phyloP scores from a whole-genome alignment of 805 yeast species.

The Ogataea philodendri region DNA sequence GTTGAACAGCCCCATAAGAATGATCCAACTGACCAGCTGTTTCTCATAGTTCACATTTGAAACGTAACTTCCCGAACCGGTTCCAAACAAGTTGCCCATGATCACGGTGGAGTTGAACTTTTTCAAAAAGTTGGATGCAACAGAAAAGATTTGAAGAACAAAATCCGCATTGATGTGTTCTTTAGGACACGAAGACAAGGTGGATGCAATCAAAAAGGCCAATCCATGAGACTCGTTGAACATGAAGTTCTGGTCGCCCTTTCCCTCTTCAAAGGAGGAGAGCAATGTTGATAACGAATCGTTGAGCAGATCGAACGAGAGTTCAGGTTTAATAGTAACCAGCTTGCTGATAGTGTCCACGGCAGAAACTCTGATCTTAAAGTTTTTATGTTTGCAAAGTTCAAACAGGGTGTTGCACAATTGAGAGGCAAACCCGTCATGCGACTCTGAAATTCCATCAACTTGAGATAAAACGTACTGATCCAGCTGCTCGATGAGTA shows the following conservation, averaged over 20 bases:
- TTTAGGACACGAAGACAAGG: slow-evolving; percentile 31
- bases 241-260: slow-evolving; percentile 20
- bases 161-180: slow-evolving; percentile 34
- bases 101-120: slow-evolving; percentile 37
- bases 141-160: slow-evolving; percentile 30
- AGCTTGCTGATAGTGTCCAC: slow-evolving; percentile 34
- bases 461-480: slow-evolving; percentile 34
- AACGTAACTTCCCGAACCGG: slow-evolving; percentile 29
- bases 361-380: slow-evolving; percentile 42
- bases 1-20: slow-evolving; percentile 62
- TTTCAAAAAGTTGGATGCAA: slow-evolving; percentile 31
- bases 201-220: slow-evolving; percentile 33
- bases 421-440: slow-evolving; percentile 30
- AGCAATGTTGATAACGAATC: slow-evolving; percentile 37
- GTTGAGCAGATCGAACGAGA: slow-evolving; percentile 31
- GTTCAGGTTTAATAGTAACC: slow-evolving; percentile 36
- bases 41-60: slow-evolving; percentile 35
- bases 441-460: slow-evolving; percentile 26
- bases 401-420: slow-evolving; percentile 37
- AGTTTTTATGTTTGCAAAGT: slow-evolving; percentile 38
- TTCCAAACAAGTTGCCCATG: slow-evolving; percentile 33
- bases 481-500: slow-evolving; percentile 30
- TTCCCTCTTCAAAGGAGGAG: slow-evolving; percentile 35
- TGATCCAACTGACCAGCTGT: slow-evolving; percentile 56
- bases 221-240: slow-evolving; percentile 34